Evolutionary conservation across 352 stramenopile genomes (phyloP), one percentile per base, ranked within the genome.

Genomic region (Globisporangium spinosum): DNA sequence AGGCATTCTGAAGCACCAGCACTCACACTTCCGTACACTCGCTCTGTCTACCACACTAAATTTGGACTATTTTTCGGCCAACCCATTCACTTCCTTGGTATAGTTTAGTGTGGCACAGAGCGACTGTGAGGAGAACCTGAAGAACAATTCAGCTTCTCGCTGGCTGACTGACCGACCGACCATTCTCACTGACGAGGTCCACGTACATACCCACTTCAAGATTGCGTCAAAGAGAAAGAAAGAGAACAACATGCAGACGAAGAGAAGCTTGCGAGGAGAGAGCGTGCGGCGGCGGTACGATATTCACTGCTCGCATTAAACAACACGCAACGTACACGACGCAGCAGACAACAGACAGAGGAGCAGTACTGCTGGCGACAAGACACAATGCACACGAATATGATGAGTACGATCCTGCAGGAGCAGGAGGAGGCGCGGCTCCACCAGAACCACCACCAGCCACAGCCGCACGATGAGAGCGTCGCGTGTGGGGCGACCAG

Each of bases 201-300:
- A 1, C 35, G 12, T 8, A 6, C 53, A 32, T 49, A 62, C 32
- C 56, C 56, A 62, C 32, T 62, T 62, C 56, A 62, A 62, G 56
- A 62, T 62, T 62, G 56, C 56, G 56, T 62, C 56, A 62, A 38
- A 22, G 29, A 32, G 56, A 45, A 62, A 59, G 55, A 40, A 61
- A 45, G 54, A 60, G 25, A 22, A 25, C 27, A 12, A 38, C 29
- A 61, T 61, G 55, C 55, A 61, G 55, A 61, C 55, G 55, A 61
- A 61, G 27, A 35, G 27, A 22, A 34, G 38, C 55, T 45, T 45
- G 29, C 20, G 3, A 61, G 38, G 27, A 40, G 27, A n/a, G 40
- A 34, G 17, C 56, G 15, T 17, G 0, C 40, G 9, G 15, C 15
- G 38, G 38, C 38, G 38, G 38, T n/a, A 49, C 40, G 13, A 49